phyloP scores from a whole-genome alignment of 179 eudicot species.

The Beta macrorhiza region DNA sequence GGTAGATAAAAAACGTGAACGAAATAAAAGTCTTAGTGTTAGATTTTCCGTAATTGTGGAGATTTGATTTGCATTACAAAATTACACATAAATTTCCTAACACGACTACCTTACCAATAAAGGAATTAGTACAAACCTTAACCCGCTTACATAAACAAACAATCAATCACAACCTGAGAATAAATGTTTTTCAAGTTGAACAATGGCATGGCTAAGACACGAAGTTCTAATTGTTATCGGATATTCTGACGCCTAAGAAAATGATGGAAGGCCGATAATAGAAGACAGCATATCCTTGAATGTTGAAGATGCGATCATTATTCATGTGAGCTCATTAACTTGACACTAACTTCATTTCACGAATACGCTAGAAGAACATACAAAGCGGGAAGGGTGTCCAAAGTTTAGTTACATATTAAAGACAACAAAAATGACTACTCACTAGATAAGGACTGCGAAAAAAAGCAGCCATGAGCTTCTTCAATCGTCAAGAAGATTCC shows the following conservation, averaged over 20 bases:
- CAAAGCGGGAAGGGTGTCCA: slow-evolving; percentile 7
- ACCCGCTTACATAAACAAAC: too few species aligned
- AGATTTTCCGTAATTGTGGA: too few species aligned
- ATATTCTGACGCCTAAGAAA: neutral
- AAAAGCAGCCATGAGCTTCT: neutral
- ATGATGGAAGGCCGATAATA: neutral
- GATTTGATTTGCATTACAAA: too few species aligned
- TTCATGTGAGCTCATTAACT: neutral
- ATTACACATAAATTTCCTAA: too few species aligned
- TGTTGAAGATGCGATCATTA: too few species aligned
- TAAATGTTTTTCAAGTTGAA: neutral
- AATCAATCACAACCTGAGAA: too few species aligned
- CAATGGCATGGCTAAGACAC: neutral
- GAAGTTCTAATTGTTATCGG: neutral
- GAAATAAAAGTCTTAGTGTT: too few species aligned
- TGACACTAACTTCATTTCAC: neutral
- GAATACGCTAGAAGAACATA: neutral
- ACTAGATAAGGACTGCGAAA: slow-evolving; percentile 8
- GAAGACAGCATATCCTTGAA: neutral
- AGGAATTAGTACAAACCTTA: too few species aligned
- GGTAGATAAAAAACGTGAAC: too few species aligned
- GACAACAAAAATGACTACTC: slow-evolving; percentile 9
- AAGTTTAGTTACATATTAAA: slow-evolving; percentile 8
- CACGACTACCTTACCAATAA: too few species aligned
- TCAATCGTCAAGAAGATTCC: slow-evolving; percentile 39